phyloP scores from a whole-genome alignment of 169 alveolate genomes.

The Plasmodium falciparum region DNA sequence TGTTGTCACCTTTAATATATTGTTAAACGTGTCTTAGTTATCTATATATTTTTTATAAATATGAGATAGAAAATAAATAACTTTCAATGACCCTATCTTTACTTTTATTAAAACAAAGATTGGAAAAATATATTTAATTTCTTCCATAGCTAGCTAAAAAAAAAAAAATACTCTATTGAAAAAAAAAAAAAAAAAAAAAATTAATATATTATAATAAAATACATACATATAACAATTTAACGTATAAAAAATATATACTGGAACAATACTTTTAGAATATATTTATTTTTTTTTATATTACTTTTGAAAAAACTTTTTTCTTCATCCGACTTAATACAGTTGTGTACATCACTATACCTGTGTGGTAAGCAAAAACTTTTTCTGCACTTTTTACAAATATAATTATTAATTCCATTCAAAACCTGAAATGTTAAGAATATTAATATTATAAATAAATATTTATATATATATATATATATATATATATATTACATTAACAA shows the following conservation, averaged over 20 bases:
- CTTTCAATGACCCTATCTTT: too few relatives aligned
- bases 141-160: slow-evolving; percentile 6
- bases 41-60: too few relatives aligned
- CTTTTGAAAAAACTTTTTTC: slow-evolving; percentile 48
- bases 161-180: slow-evolving; percentile 49
- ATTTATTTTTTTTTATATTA: neutral
- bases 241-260: neutral
- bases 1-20: too few relatives aligned
- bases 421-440: slow-evolving; percentile 14
- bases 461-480: neutral
- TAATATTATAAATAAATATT: neutral
- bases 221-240: neutral
- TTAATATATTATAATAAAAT: neutral
- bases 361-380: slow-evolving; percentile 59
- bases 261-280: neutral
- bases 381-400: slow-evolving; percentile 57
- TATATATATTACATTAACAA: neutral
- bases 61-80: too few relatives aligned
- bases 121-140: too few relatives aligned
- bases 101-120: too few relatives aligned
- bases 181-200: slow-evolving; percentile 28
- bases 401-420: slow-evolving; percentile 59
- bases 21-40: too few relatives aligned
- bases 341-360: slow-evolving; percentile 25
- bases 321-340: slow-evolving; percentile 14